phyloP scores from a whole-genome alignment of 768 basidiomycete genomes.

The Suillus subalutaceus region DNA sequence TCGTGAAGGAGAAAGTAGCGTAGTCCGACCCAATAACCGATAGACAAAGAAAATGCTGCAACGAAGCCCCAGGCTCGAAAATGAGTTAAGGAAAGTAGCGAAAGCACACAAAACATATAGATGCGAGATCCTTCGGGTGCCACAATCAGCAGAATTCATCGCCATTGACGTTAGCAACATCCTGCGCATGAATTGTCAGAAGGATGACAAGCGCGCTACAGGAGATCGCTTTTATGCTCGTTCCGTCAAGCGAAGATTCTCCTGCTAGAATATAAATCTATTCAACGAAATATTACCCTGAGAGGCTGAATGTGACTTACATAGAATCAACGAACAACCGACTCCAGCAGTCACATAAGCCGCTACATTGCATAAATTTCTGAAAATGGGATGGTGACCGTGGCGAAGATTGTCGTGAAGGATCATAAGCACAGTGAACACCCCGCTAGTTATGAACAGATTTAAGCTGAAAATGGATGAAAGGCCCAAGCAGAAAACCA shows the following conservation, averaged over 20 bases:
- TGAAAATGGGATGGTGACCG: not conserved
- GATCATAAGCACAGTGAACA: not conserved
- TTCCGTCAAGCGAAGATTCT: not conserved
- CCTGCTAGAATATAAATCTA: not conserved
- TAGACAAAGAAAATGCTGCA: slow-evolving; percentile 13
- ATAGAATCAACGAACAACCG: not conserved
- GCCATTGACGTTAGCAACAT: slow-evolving; percentile 36
- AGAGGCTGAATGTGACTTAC: not conserved
- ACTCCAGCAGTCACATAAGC: not conserved
- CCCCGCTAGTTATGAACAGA: not conserved
- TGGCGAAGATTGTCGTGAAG: not conserved
- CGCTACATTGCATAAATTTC: not conserved
- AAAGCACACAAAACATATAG: slow-evolving; percentile 17
- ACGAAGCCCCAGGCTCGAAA: slow-evolving; percentile 16
- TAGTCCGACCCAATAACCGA: slow-evolving; percentile 20
- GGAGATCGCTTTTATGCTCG: slow-evolving; percentile 17
- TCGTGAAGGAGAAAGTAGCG: slow-evolving; percentile 19
- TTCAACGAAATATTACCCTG: slow-evolving; percentile 12
- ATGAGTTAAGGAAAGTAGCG: slow-evolving; percentile 15
- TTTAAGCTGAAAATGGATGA: not conserved
- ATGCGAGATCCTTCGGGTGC: slow-evolving; percentile 19
- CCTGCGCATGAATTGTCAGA: slow-evolving; percentile 42
- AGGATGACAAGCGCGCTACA: slow-evolving; percentile 33
- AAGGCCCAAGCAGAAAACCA: not conserved
- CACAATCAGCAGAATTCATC: slow-evolving; percentile 34